Base-by-base conservation (phyloP, 2,329 filamentous ascomycete species). In the Beauveria brongniartii region DNA sequence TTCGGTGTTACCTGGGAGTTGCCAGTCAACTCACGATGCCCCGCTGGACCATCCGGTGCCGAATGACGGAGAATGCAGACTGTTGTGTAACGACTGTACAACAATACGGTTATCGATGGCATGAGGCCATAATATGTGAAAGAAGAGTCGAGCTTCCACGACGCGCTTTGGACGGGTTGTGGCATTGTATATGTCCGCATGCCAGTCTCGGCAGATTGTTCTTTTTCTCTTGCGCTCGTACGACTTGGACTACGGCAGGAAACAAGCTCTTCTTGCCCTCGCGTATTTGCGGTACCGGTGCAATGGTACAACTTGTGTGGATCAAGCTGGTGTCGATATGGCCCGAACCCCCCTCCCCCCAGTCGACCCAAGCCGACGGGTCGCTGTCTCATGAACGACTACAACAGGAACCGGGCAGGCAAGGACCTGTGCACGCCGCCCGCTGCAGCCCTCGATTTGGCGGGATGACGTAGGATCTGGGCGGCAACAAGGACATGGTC, bases 291-390 rank as follows among this genome's bases (percentile, higher is more conserved):
- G 43, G 40, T 47, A 48, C 55, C 44, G 30, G 20, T n/a, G 44
- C 12, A 57, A 57, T 57, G 55, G 43, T 24, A 37, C 10, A 37
- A 48, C 44, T 28, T n/a, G 22, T 57, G 54, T 56, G 54, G 54
- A 34, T 46, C 54, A 14, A 18, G n/a, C 5, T 47, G 12, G 7
- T 48, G 41, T 43, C 43, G 43, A 47, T 37, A 37, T 44, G 24
- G 24, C 8, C 22, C 52, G n/a, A 18, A 44, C 52, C 22, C 18
- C 51, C 22, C 24, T 37, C 41, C 52, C 28, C 43, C 55, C 10
- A 24, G 56, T 43, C 55, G 48, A 59, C 56, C 56, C 56, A 50
- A 57, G 56, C n/a, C 40, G 56, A 37, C 37, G 56, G 56, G 56
- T 59, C 40, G 44, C 28, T 59, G 48, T 50, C 55, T 59, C 48